A percentile compares a stretch with the other conserved stretches of the same genome.
Conservation (phyloP, 768 basidiomycete genomes). For the Podaxis mareebaensis region DNA sequence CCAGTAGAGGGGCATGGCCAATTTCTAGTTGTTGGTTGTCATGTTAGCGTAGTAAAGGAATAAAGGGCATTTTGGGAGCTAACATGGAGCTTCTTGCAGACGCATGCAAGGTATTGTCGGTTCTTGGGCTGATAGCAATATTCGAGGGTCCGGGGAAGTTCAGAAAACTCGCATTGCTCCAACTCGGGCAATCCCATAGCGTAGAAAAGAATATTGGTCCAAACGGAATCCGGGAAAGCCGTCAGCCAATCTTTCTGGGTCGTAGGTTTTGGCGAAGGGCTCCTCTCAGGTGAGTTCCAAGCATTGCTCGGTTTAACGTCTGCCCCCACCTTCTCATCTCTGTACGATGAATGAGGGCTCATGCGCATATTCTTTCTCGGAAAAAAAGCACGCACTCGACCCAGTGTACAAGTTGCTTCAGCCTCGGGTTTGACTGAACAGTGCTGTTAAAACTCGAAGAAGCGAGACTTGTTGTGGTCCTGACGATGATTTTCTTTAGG, state of each 20-base stretch:
- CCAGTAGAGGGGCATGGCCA: conserved; percentile 8
- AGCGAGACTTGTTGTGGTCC: neutral
- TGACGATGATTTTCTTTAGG: neutral
- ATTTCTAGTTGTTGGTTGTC: neutral
- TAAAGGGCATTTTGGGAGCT: neutral
- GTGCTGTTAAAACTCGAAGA: neutral
- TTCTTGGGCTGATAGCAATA: neutral
- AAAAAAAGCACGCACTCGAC: neutral
- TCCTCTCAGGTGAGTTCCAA: neutral
- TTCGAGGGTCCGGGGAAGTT: neutral
- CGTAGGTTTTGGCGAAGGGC: neutral
- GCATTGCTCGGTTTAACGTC: neutral
- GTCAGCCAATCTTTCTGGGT: neutral
- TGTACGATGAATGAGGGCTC: neutral
- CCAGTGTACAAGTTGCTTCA: conserved; percentile 1
- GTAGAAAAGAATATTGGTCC: conserved; percentile 8
- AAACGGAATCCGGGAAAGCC: neutral
- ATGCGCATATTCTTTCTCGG: neutral
- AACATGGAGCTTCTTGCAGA: conserved; percentile 10
- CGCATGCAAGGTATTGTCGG: neutral
- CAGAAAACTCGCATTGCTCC: neutral
- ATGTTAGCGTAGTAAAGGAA: neutral
- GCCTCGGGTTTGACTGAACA: neutral
- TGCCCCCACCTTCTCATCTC: neutral
- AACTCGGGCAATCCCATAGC: conserved; percentile 6